Conservation (phyloP, 2,329 filamentous ascomycete genomes). For the Phyllosticta citriasiana region DNA sequence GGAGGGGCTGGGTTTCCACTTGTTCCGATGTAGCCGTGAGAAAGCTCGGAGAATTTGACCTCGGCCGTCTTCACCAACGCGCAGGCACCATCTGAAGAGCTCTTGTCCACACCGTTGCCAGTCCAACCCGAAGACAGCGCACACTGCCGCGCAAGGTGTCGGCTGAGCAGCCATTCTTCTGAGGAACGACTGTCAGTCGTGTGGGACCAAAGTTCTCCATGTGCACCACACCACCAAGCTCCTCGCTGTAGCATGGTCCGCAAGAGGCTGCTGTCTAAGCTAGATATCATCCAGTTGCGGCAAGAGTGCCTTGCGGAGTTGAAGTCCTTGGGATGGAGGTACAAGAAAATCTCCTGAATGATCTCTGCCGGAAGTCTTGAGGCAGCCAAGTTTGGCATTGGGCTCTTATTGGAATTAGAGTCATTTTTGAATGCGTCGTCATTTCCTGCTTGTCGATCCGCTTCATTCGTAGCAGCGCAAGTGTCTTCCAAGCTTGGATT, state of each 20-base stretch:
- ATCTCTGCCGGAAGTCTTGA: slow-evolving; percentile 31
- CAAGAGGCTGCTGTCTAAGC: slow-evolving; percentile 44
- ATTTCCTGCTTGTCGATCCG: neutral
- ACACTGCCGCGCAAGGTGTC: slow-evolving; percentile 40
- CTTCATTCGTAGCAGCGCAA: neutral
- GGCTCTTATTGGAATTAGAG: neutral
- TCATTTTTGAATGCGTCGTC: neutral
- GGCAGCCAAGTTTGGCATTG: neutral
- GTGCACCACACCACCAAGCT: slow-evolving; percentile 38
- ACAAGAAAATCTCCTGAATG: slow-evolving; percentile 36
- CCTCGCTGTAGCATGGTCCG: slow-evolving; percentile 44
- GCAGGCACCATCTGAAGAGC: neutral
- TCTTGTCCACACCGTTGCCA: slow-evolving; percentile 25
- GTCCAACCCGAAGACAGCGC: slow-evolving; percentile 34
- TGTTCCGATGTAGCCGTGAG: neutral
- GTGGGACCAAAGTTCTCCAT: slow-evolving; percentile 7
- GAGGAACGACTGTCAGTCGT: slow-evolving; percentile 4
- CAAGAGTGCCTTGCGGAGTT: slow-evolving; percentile 52
- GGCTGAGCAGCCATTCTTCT: slow-evolving; percentile 35
- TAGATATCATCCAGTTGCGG: slow-evolving; percentile 48
- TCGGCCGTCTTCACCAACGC: slow-evolving; percentile 5
- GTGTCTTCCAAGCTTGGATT: neutral
- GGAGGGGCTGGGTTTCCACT: slow-evolving; percentile 12
- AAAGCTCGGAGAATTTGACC: slow-evolving; percentile 12
- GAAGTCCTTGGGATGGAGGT: slow-evolving; percentile 42